Percentiles rank a stretch among this genome's conserved stretches.
Evolutionary conservation across 441 rosid genomes (phyloP).

Genomic region (Francoa sonchifolia): DNA sequence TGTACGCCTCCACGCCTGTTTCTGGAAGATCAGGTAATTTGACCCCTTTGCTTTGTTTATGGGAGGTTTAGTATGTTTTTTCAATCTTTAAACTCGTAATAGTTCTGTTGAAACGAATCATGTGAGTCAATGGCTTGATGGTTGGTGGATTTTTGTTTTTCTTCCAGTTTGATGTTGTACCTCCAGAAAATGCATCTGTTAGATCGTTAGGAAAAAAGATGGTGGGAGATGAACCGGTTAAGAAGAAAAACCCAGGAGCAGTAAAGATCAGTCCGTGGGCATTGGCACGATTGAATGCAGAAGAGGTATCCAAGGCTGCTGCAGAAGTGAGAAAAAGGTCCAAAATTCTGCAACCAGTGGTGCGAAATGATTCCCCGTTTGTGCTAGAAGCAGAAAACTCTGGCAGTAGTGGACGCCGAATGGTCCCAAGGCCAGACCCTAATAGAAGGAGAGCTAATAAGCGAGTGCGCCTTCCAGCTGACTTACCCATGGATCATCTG

Average conservation of each 20-base stretch:
- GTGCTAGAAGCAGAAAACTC: slow-evolving; percentile 44
- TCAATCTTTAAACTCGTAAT: too few relatives aligned
- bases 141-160: slow-evolving; percentile 13
- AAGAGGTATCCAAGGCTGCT: slow-evolving; percentile 90
- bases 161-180: slow-evolving; percentile 89
- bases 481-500: slow-evolving; percentile 32
- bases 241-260: slow-evolving; percentile 60
- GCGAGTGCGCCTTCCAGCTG: slow-evolving; percentile 66
- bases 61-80: not conserved
- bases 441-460: slow-evolving; percentile 57
- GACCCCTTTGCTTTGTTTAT: not conserved
- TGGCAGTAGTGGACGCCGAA: slow-evolving; percentile 60
- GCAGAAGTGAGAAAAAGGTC: slow-evolving; percentile 94
- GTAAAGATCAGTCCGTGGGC: slow-evolving; percentile 97
- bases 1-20: slow-evolving; percentile 94
- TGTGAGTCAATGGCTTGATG: too few relatives aligned
- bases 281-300: slow-evolving; percentile 82
- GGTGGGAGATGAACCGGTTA: slow-evolving; percentile 44
- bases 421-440: slow-evolving; percentile 59
- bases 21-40: slow-evolving; percentile 82
- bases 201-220: slow-evolving; percentile 79
- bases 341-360: slow-evolving; percentile 71
- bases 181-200: slow-evolving; percentile 83
- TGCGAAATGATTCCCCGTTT: slow-evolving; percentile 41
- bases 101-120: too few relatives aligned